These are phyloP conservation scores for Lasiodiplodia hormozganensis DNA, from an alignment of 2,329 filamentous ascomycete species.

Conservation along the genomic window DNA sequence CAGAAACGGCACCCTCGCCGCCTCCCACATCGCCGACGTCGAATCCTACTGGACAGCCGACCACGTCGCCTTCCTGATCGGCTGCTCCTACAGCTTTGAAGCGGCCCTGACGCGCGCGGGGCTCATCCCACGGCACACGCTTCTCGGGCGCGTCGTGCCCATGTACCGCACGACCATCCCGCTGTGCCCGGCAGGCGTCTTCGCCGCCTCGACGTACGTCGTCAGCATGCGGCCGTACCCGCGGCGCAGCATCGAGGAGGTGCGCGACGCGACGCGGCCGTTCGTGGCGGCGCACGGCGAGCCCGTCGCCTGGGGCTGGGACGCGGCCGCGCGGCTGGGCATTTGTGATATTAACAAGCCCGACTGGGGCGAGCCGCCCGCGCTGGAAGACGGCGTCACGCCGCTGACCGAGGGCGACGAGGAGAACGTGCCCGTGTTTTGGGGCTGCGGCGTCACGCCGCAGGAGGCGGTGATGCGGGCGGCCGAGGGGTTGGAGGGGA, in stretches of 20 bases:
- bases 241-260: slow-evolving; percentile 55
- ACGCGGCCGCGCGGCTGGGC: slow-evolving; percentile 59
- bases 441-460: slow-evolving; percentile 72
- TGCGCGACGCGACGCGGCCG: slow-evolving; percentile 62
- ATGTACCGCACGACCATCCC: slow-evolving; percentile 68
- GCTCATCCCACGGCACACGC: slow-evolving; percentile 59
- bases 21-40: slow-evolving; percentile 53
- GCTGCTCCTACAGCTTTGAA: slow-evolving; percentile 71
- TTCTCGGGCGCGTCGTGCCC: slow-evolving; percentile 59
- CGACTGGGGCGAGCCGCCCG: slow-evolving; percentile 64
- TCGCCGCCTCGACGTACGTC: slow-evolving; percentile 61
- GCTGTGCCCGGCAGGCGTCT: slow-evolving; percentile 65
- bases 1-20: slow-evolving; percentile 33
- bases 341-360: slow-evolving; percentile 60
- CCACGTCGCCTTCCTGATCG: slow-evolving; percentile 68
- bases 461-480: slow-evolving; percentile 69
- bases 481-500: slow-evolving; percentile 53
- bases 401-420: slow-evolving; percentile 44
- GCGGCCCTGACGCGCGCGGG: slow-evolving; percentile 59
- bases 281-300: slow-evolving; percentile 68
- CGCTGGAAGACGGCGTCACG: slow-evolving; percentile 47
- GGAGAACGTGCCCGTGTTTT: slow-evolving; percentile 63
- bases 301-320: slow-evolving; percentile 70
- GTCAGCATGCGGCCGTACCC: slow-evolving; percentile 70
- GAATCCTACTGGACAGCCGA: slow-evolving; percentile 61